phyloP scores from a whole-genome alignment of 176 grass and related monocot species.

The Dendrocalamus sinicus region DNA sequence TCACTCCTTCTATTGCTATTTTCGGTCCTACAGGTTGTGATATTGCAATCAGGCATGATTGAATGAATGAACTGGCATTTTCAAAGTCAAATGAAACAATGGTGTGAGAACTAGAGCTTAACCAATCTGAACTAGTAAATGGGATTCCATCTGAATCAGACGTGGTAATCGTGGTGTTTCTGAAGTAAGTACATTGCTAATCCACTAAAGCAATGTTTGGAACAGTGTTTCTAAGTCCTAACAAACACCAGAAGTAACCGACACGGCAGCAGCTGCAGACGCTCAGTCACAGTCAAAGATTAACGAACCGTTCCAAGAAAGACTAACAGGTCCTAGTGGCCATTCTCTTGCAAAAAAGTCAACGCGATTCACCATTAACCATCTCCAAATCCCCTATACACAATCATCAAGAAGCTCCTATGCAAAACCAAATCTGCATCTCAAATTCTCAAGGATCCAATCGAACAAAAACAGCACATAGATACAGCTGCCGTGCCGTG shows the following conservation, averaged over 20 bases:
- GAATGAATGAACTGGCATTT: too few relatives aligned
- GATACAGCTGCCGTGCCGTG: neutral
- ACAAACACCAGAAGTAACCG: neutral
- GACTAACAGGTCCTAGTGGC: neutral
- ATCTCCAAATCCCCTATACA: neutral
- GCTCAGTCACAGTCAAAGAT: neutral
- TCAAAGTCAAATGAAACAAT: too few relatives aligned
- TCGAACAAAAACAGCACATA: neutral
- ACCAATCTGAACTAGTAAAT: too few relatives aligned
- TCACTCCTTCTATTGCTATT: too few relatives aligned
- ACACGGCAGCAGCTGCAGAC: too few relatives aligned
- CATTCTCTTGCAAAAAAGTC: conserved; percentile 17
- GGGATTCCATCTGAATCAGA: too few relatives aligned
- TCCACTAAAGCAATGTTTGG: neutral
- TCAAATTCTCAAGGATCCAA: neutral
- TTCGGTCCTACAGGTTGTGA: too few relatives aligned
- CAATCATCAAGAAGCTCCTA: neutral
- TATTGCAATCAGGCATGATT: too few relatives aligned
- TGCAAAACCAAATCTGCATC: neutral
- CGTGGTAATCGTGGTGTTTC: too few relatives aligned
- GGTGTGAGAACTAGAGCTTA: too few relatives aligned
- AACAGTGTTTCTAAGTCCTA: neutral
- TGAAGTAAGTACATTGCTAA: too few relatives aligned
- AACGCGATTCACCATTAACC: conserved; percentile 14
- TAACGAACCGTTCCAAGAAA: neutral